Percentiles rank a stretch among this genome's conserved stretches.
Conservation (phyloP, 202 grass and related monocot genomes). For the Dendrocalamus latiflorus region DNA sequence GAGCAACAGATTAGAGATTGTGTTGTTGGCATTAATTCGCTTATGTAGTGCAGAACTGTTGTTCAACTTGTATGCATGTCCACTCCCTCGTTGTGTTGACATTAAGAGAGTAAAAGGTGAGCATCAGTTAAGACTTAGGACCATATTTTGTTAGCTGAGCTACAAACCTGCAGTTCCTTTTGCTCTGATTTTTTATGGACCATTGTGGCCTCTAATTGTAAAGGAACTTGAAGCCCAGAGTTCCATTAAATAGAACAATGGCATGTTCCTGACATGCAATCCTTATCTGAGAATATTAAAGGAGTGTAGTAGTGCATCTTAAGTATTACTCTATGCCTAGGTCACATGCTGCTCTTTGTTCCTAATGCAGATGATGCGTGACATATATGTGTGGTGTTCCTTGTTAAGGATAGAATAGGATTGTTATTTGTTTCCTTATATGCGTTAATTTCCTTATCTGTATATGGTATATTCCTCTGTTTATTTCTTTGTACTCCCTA, state of each 20-base stretch:
- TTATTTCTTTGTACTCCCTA: too few species aligned
- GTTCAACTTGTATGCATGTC: not conserved
- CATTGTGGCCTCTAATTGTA: not conserved
- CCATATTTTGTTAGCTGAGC: not conserved
- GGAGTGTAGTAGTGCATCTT: not conserved
- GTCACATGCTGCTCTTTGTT: not conserved
- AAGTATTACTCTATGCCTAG: not conserved
- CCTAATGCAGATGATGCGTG: not conserved
- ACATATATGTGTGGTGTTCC: not conserved
- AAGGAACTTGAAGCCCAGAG: not conserved
- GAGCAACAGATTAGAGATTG: not conserved
- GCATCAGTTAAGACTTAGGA: not conserved
- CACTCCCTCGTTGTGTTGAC: not conserved
- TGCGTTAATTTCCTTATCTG: too few species aligned
- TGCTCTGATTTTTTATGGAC: not conserved
- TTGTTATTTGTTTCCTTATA: too few species aligned
- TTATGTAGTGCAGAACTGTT: not conserved
- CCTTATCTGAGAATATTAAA: not conserved
- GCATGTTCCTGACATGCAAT: not conserved
- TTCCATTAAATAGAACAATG: slow-evolving; percentile 1
- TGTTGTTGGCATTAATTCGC: not conserved
- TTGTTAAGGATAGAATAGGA: too few species aligned
- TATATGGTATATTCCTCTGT: too few species aligned
- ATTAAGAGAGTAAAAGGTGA: not conserved
- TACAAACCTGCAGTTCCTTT: not conserved